Percentiles rank a stretch among this genome's conserved stretches.
Conservation (phyloP, 371 early-diverging fungal genomes). For the Syncephalis plumigaleata region DNA sequence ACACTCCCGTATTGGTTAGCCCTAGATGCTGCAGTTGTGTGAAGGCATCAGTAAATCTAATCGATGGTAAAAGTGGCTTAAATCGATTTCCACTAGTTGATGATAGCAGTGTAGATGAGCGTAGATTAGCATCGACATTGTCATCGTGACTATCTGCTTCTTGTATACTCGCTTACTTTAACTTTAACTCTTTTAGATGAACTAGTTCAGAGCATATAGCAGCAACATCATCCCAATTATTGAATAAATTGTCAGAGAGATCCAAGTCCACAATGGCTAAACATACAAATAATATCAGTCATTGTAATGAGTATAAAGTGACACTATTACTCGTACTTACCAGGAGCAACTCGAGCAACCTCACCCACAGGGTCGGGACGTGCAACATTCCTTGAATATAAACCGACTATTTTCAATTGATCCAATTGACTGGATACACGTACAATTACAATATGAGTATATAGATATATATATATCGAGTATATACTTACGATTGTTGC, state of each 20-base stretch:
- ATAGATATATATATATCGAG: neutral
- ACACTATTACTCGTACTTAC: conserved; percentile 1
- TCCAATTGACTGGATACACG: conserved; percentile 15
- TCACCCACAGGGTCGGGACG: conserved; percentile 11
- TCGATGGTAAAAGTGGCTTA: conserved; percentile 7
- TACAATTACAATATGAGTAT: neutral
- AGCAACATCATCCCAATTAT: conserved; percentile 37
- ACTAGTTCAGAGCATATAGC: conserved; percentile 34
- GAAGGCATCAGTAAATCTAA: conserved; percentile 14
- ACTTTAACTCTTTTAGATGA: conserved; percentile 31
- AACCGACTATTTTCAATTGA: conserved; percentile 26
- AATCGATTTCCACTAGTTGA: conserved; percentile 20
- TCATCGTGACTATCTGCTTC: too few relatives aligned
- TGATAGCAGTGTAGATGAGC: neutral
- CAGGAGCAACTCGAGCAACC: conserved; percentile 4
- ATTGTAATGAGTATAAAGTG: neutral
- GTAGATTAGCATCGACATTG: too few relatives aligned
- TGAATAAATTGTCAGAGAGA: conserved; percentile 45
- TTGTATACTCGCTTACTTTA: conserved; percentile 28
- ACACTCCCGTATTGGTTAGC: conserved; percentile 18
- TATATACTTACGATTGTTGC: conserved; percentile 19
- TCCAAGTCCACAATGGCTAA: conserved; percentile 46
- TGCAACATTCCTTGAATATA: conserved; percentile 21
- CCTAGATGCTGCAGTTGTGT: conserved; percentile 18
- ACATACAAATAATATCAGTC: neutral